Evolutionary conservation across 2,329 filamentous ascomycete species (phyloP).

Genomic region (Colletotrichum sp.): DNA sequence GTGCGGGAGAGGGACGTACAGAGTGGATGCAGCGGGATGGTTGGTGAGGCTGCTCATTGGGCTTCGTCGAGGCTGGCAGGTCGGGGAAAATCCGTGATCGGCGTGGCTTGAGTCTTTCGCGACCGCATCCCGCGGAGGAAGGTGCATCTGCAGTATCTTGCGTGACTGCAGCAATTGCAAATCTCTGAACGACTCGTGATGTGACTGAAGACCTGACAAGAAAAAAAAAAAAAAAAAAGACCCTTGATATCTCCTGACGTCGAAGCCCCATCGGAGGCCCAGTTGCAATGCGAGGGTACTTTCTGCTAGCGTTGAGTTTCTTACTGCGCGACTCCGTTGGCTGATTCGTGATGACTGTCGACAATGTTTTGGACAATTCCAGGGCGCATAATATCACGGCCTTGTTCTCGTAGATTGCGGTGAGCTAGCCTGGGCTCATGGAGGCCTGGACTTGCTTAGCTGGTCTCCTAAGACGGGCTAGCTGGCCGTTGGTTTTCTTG

Average conservation of each 20-base stretch:
- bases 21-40: constrained; percentile 5
- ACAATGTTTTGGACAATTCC: neutral
- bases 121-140: neutral
- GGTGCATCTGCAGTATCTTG: neutral
- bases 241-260: neutral
- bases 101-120: neutral
- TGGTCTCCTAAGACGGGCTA: neutral
- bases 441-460: neutral
- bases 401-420: neutral
- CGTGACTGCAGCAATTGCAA: neutral
- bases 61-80: neutral
- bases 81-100: constrained; percentile 6
- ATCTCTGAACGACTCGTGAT: neutral
- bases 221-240: neutral
- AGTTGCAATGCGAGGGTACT: neutral
- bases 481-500: neutral
- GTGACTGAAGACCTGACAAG: neutral
- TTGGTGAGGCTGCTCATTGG: constrained; percentile 8
- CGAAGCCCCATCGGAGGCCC: neutral
- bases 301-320: neutral
- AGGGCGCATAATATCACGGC: neutral
- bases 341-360: neutral
- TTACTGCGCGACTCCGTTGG: neutral
- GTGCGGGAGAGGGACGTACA: neutral
- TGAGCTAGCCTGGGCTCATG: neutral